phyloP scores from a whole-genome alignment of 2,329 filamentous ascomycete genomes.

The Pseudocercospora fuligena region DNA sequence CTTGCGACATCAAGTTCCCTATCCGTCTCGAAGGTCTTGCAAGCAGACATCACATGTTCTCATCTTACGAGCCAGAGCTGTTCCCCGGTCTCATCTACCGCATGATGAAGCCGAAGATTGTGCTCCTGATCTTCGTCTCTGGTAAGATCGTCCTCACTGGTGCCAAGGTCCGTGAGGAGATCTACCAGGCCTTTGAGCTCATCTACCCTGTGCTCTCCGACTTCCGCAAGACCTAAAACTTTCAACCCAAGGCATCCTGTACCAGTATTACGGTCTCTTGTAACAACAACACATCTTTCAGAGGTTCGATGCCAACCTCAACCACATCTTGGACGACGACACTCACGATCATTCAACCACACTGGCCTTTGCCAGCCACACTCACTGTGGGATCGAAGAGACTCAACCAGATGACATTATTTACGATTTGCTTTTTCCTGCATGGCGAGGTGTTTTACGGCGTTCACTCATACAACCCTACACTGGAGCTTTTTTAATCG shows the following conservation, averaged over 20 bases:
- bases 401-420: conserved; percentile 18
- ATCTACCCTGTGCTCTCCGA: conserved; percentile 77
- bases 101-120: conserved; percentile 99
- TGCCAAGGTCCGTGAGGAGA: conserved; percentile 97
- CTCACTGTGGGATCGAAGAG: conserved; percentile 8
- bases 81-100: conserved; percentile 99
- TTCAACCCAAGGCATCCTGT: conserved; percentile 32
- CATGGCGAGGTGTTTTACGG: conserved; percentile 40
- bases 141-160: conserved; percentile 98
- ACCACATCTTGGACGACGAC: conserved; percentile 19
- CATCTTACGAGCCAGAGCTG: conserved; percentile 95
- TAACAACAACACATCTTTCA: conserved; percentile 33
- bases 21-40: conserved; percentile 95
- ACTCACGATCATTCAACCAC: conserved; percentile 9
- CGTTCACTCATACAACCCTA: conserved; percentile 20
- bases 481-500: conserved; percentile 16
- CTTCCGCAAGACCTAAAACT: conserved; percentile 33
- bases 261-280: conserved; percentile 35
- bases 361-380: conserved; percentile 11
- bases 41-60: conserved; percentile 98
- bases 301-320: conserved; percentile 38
- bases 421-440: conserved; percentile 29
- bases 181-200: conserved; percentile 95
- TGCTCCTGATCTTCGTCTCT: conserved; percentile 91
- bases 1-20: conserved; percentile 99